phyloP scores from a whole-genome alignment of 495 filamentous ascomycete species.

The Hypoxylon fragiforme region DNA sequence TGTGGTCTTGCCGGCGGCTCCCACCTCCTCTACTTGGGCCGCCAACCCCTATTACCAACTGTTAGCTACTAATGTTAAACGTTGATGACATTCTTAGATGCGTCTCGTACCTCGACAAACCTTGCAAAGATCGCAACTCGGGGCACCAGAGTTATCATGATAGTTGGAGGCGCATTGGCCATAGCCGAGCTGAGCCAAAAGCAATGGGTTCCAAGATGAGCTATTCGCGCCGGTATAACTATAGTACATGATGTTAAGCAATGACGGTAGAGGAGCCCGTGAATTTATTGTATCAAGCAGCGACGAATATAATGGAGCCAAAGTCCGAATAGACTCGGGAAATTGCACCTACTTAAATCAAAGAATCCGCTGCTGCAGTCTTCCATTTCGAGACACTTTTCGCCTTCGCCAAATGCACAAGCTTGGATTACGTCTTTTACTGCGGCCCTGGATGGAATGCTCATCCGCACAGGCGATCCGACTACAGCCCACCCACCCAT shows the following conservation, averaged over 20 bases:
- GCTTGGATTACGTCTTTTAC: slow-evolving; percentile 26
- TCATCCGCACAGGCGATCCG: slow-evolving; percentile 8
- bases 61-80: not conserved
- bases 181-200: slow-evolving; percentile 7
- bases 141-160: slow-evolving; percentile 9
- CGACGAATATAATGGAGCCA: too few relatives aligned
- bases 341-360: slow-evolving; percentile 16
- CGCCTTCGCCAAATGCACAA: slow-evolving; percentile 21
- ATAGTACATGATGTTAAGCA: not conserved
- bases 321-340: too few relatives aligned
- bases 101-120: slow-evolving; percentile 14
- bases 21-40: slow-evolving; percentile 26
- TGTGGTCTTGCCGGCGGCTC: slow-evolving; percentile 45
- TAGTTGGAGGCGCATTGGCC: slow-evolving; percentile 1
- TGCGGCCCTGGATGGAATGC: slow-evolving; percentile 15
- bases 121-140: slow-evolving; percentile 7
- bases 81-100: not conserved
- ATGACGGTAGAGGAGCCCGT: not conserved
- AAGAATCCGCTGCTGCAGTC: slow-evolving; percentile 19
- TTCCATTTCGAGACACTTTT: slow-evolving; percentile 25
- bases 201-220: slow-evolving; percentile 18
- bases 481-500: slow-evolving; percentile 23
- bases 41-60: slow-evolving; percentile 6
- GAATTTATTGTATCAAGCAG: too few relatives aligned
- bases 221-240: slow-evolving; percentile 3